Evolutionary conservation across 306 rosid species (phyloP).

Genomic region (Cicer yamashitae): DNA sequence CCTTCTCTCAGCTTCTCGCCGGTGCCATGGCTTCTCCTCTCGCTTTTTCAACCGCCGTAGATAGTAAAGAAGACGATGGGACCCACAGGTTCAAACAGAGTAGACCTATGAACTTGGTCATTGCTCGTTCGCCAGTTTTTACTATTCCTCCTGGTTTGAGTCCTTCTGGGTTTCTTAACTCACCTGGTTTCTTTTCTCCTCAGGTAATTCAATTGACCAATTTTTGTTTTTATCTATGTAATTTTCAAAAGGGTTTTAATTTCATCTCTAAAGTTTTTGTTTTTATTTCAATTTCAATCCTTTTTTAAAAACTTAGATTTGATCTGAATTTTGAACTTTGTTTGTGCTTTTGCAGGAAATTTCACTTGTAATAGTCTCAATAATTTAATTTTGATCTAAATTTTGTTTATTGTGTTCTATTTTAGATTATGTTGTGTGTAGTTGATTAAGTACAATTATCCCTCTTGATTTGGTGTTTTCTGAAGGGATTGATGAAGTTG

Average conservation of each 20-base stretch:
- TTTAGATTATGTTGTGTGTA: not conserved
- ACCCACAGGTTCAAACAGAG: slow-evolving; percentile 72
- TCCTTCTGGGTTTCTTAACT: slow-evolving; percentile 92
- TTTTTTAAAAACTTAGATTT: not conserved
- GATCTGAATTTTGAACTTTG: slow-evolving; percentile 18
- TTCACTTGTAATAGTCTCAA: not conserved
- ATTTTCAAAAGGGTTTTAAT: slow-evolving; percentile 10
- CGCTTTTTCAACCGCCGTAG: slow-evolving; percentile 47
- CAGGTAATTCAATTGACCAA: slow-evolving; percentile 58
- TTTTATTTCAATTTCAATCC: slow-evolving; percentile 21
- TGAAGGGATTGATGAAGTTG: slow-evolving; percentile 5
- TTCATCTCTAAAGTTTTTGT: slow-evolving; percentile 17
- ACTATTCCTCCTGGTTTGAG: slow-evolving; percentile 83
- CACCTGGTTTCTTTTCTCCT: slow-evolving; percentile 90
- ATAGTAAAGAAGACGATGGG: slow-evolving; percentile 52
- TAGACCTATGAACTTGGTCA: slow-evolving; percentile 78
- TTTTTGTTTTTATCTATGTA: not conserved
- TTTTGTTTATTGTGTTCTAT: not conserved
- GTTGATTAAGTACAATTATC: not conserved
- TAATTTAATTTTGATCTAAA: slow-evolving; percentile 39
- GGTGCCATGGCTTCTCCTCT: slow-evolving; percentile 97
- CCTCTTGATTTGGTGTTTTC: not conserved
- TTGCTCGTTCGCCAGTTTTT: slow-evolving; percentile 78
- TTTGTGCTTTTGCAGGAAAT: not conserved
- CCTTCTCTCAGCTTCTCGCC: slow-evolving; percentile 92